Percentiles rank a stretch among this genome's conserved stretches.
phyloP scores from a whole-genome alignment of 2,329 filamentous ascomycete genomes.

The Botrytis fragariae region DNA sequence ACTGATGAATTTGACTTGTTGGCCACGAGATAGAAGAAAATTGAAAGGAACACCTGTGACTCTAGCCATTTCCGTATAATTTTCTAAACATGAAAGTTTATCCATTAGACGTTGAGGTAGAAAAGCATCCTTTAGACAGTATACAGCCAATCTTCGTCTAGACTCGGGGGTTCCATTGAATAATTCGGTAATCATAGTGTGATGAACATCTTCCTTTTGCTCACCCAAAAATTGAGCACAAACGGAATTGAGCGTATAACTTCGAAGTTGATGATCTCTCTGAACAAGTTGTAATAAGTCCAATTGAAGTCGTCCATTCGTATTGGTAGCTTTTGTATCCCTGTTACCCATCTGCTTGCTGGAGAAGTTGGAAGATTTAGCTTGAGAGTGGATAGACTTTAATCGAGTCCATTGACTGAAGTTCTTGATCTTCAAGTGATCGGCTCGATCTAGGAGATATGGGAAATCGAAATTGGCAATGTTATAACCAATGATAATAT shows the following conservation, averaged over 20 bases:
- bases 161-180: conserved; percentile 97
- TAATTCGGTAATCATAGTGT: conserved; percentile 98
- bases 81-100: conserved; percentile 96
- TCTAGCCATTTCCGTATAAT: conserved; percentile 99
- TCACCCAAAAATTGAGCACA: conserved; percentile 92
- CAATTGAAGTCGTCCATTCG: conserved; percentile 86
- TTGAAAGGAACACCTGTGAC: conserved; percentile 99
- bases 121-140: conserved; percentile 97
- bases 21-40: conserved; percentile 83
- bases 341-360: conserved; percentile 98
- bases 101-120: conserved; percentile 93
- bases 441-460: conserved; percentile 86
- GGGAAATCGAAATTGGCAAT: conserved; percentile 98
- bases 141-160: conserved; percentile 82
- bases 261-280: conserved; percentile 89
- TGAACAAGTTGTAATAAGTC: conserved; percentile 95
- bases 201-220: conserved; percentile 97
- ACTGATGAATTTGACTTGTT: conserved; percentile 97
- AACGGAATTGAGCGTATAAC: conserved; percentile 96
- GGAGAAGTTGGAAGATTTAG: conserved; percentile 81
- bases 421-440: conserved; percentile 70
- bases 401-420: conserved; percentile 90
- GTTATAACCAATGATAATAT: conserved; percentile 98
- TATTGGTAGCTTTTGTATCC: conserved; percentile 92
- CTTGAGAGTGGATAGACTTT: conserved; percentile 64